phyloP scores from a whole-genome alignment of 768 basidiomycete genomes.

The Chalciporus sphaerocephalus region DNA sequence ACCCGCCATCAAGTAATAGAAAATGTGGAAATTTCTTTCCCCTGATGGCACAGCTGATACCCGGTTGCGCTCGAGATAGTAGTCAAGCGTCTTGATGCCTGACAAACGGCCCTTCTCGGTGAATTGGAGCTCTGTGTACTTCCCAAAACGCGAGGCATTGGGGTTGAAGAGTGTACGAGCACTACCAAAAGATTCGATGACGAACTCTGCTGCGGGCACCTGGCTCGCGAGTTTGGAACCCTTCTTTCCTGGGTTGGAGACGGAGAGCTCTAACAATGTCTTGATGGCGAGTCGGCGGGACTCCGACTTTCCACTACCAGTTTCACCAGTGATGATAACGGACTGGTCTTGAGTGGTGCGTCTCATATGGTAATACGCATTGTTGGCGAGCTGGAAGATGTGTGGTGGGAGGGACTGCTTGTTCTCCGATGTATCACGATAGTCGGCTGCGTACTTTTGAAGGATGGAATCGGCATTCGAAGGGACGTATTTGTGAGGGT shows the following conservation, averaged over 20 bases:
- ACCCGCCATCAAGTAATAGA: slow-evolving; percentile 94
- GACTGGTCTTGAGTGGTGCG: slow-evolving; percentile 92
- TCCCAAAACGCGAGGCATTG: slow-evolving; percentile 95
- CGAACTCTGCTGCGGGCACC: slow-evolving; percentile 90
- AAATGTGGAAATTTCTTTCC: slow-evolving; percentile 96
- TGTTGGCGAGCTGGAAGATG: slow-evolving; percentile 86
- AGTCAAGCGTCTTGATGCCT: slow-evolving; percentile 93
- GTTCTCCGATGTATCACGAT: slow-evolving; percentile 66
- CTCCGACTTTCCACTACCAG: slow-evolving; percentile 92
- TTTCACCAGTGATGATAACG: slow-evolving; percentile 86
- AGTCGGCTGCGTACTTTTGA: slow-evolving; percentile 82
- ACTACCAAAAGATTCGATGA: slow-evolving; percentile 92
- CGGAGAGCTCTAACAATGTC: slow-evolving; percentile 83
- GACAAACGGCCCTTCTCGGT: slow-evolving; percentile 83
- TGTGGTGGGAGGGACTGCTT: slow-evolving; percentile 72
- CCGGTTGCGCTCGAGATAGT: slow-evolving; percentile 89
- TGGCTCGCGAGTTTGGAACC: slow-evolving; percentile 83
- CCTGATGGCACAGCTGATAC: slow-evolving; percentile 86
- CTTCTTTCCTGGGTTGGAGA: slow-evolving; percentile 88
- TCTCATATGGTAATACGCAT: slow-evolving; percentile 94
- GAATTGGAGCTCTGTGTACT: slow-evolving; percentile 98
- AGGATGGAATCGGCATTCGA: slow-evolving; percentile 81
- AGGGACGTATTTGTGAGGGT: slow-evolving; percentile 87
- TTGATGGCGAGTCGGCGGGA: slow-evolving; percentile 88
- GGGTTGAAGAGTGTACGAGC: slow-evolving; percentile 89